Percentiles rank a stretch among this genome's conserved stretches.
These are phyloP conservation scores for grape (Vitis vinifera) DNA, from an alignment of 164 flowering plant genomes.

Conservation along the genomic window DNA sequence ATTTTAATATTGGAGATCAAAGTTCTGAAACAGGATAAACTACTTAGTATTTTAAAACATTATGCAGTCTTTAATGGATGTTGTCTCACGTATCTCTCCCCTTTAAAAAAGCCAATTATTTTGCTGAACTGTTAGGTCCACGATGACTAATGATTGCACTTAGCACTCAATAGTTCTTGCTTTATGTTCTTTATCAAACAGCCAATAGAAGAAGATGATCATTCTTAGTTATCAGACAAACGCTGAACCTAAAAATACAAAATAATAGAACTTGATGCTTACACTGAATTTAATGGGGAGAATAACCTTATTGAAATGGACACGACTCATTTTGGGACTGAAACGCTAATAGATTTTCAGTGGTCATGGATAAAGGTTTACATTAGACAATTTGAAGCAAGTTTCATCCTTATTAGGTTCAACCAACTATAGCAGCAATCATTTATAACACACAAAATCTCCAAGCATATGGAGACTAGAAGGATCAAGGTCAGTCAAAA, in stretches of 20 bases:
- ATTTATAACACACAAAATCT: not conserved
- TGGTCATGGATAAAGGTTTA: not conserved
- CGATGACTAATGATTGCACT: conserved; percentile 12
- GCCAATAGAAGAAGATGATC: not conserved
- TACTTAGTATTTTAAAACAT: too few relatives aligned
- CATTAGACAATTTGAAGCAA: not conserved
- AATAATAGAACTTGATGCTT: conserved; percentile 1
- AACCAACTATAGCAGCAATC: not conserved
- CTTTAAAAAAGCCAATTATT: conserved; percentile 17
- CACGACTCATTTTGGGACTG: not conserved
- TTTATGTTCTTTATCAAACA: not conserved
- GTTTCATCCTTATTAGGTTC: not conserved
- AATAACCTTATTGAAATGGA: conserved; percentile 4
- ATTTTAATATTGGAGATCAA: too few relatives aligned
- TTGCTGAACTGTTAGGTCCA: not conserved
- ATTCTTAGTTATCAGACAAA: not conserved
- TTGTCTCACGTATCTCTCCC: conserved; percentile 3
- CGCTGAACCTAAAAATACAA: not conserved
- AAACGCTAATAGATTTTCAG: not conserved
- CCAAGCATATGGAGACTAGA: not conserved
- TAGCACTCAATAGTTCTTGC: conserved; percentile 10
- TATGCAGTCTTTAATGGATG: not conserved
- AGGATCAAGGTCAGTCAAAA: not conserved
- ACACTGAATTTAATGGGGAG: conserved; percentile 10
- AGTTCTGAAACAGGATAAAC: too few relatives aligned